phyloP scores from a whole-genome alignment of 176 grass and related monocot genomes.

The Avena atlantica region DNA sequence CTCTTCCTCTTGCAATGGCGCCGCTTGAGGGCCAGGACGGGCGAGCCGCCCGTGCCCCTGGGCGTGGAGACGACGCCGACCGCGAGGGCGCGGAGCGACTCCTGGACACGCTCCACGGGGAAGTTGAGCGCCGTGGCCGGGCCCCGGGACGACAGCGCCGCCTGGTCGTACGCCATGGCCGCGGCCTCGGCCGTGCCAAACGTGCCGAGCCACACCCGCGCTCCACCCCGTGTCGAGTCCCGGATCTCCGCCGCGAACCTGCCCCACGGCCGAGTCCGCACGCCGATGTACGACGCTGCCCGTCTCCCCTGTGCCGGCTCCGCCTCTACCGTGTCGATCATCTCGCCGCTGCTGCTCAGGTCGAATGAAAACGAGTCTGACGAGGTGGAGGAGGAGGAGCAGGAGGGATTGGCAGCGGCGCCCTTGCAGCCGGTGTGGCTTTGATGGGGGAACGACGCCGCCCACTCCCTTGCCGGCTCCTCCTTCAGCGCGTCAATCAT shows the following conservation, averaged over 20 bases:
- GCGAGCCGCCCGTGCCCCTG: background rate
- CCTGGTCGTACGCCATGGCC: constrained; percentile 6
- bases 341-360: background rate
- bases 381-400: background rate
- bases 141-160: background rate
- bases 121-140: background rate
- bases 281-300: background rate
- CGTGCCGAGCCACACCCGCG: background rate
- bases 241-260: background rate
- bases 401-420: background rate
- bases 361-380: background rate
- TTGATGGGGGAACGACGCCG: too few species aligned
- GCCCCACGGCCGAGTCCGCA: background rate
- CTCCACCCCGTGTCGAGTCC: background rate
- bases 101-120: background rate
- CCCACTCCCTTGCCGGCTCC: too few species aligned
- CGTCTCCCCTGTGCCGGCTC: background rate
- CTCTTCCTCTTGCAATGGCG: background rate
- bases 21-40: background rate
- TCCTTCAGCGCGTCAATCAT: too few species aligned
- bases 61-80: background rate
- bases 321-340: background rate
- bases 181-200: background rate
- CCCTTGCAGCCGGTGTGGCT: background rate
- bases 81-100: background rate